These are phyloP conservation scores for Suillus cothurnatus DNA, from an alignment of 768 basidiomycete species.

Conservation along the genomic window DNA sequence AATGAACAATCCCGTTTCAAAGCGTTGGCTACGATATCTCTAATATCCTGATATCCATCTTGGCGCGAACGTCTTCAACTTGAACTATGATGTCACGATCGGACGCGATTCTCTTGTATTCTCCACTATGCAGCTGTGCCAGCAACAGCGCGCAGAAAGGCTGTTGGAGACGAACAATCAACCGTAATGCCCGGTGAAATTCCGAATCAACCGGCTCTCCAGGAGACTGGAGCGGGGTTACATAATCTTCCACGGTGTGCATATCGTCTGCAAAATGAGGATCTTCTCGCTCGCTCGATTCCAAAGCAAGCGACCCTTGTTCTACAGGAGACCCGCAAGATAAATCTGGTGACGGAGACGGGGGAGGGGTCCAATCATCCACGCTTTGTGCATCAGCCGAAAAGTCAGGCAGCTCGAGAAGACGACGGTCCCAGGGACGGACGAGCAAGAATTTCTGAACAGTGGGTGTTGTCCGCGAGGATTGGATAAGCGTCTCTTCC, in stretches of 20 bases:
- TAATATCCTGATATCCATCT: not conserved
- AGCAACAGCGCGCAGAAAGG: too few relatives aligned
- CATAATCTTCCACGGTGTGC: too few relatives aligned
- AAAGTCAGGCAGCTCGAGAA: not conserved
- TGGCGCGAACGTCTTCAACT: not conserved
- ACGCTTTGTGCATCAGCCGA: not conserved
- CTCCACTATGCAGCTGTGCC: too few relatives aligned
- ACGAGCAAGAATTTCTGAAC: not conserved
- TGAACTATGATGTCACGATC: not conserved
- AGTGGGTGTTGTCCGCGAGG: not conserved
- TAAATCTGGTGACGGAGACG: not conserved
- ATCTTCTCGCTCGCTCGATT: too few relatives aligned
- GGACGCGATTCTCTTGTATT: not conserved
- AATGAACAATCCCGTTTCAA: too few relatives aligned
- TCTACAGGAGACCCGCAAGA: not conserved
- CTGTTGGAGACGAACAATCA: too few relatives aligned
- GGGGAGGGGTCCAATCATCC: not conserved
- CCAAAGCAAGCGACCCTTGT: not conserved
- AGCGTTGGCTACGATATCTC: too few relatives aligned
- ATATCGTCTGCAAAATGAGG: too few relatives aligned
- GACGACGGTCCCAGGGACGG: not conserved
- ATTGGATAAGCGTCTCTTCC: not conserved
- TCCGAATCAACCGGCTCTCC: too few relatives aligned
- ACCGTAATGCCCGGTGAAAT: not conserved
- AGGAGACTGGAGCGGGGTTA: too few relatives aligned